Evolutionary conservation across 805 yeast genomes (phyloP), one percentile per base, ranked within the genome.

Genomic region (Kurtzmaniella cleridarum): DNA sequence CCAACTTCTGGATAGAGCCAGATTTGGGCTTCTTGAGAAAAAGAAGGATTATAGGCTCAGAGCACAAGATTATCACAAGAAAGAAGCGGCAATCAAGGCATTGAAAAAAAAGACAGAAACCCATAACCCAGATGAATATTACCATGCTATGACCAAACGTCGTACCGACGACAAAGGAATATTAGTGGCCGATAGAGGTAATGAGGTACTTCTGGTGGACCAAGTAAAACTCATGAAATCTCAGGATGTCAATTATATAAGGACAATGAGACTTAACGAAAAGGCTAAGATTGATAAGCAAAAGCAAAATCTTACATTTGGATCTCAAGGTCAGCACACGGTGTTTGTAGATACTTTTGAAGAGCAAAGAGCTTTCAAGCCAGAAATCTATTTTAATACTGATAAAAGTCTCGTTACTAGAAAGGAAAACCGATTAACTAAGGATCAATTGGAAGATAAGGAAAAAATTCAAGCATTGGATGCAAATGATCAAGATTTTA

Each of bases 51-150:
- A 69, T 49, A 54, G 53, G 42, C 54, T 76, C 30, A 62, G 82
- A 53, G 79, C 81, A 4, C 71, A 68, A 14, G 79, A 77, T 51
- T 76, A 62, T 48, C 81, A 77, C 53, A 68, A 73, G 60, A 77
- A 77, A 48, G 75, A 77, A 54, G 78, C 78, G 12, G 79, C 78
- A 28, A 51, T 93, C 38, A 85, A 84, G 62, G 71, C 82, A 1
- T 72, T 93, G 41, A 78, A 84, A 48, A 69, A 71, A 31, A 91
- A 88, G 56, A 95, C 85, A 2, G 66, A 72, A 28, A 71, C 73
- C 33, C 75, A 88, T 50, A 93, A 93, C 57, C 95, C 95, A 12
- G 98, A 93, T 72, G 98, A 93, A 62, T 93, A 84, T 66, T 89
- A 91, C 61, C 96, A 88, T 76, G 93, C 88, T 15, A 93, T 93